These are phyloP conservation scores for Sporothrix brunneoviolacea DNA, from an alignment of 2,329 filamentous ascomycete species.

Conservation along the genomic window DNA sequence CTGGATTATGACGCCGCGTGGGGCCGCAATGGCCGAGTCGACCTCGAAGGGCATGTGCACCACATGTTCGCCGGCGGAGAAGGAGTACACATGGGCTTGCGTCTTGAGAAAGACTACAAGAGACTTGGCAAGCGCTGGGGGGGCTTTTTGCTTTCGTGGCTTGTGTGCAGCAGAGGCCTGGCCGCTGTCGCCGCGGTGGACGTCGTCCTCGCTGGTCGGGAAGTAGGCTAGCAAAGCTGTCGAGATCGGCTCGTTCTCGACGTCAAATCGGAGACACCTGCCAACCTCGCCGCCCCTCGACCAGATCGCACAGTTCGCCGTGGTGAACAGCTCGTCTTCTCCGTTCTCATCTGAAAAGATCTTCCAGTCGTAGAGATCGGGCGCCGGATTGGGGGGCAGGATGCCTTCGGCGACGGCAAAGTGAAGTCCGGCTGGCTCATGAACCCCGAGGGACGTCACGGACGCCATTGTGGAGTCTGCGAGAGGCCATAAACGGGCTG, in stretches of 20 bases:
- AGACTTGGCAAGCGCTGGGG: slow-evolving; percentile 49
- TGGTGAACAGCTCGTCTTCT: slow-evolving; percentile 76
- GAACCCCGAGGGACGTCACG: slow-evolving; percentile 83
- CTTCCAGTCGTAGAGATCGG: slow-evolving; percentile 70
- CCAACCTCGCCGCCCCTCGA: slow-evolving; percentile 78
- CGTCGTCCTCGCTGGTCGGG: slow-evolving; percentile 33
- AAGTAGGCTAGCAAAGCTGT: slow-evolving; percentile 85
- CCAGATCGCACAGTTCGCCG: slow-evolving; percentile 75
- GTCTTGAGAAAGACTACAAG: slow-evolving; percentile 87
- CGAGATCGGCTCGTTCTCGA: slow-evolving; percentile 79
- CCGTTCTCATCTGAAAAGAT: slow-evolving; percentile 43
- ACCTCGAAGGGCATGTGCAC: slow-evolving; percentile 94
- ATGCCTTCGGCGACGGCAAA: slow-evolving; percentile 78
- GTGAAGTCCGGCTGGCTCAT: slow-evolving; percentile 75
- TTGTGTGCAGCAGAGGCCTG: neutral
- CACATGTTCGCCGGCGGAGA: slow-evolving; percentile 80
- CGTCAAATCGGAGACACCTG: slow-evolving; percentile 76
- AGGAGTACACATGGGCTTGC: slow-evolving; percentile 88
- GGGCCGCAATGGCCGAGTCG: slow-evolving; percentile 75
- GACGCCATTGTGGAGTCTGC: slow-evolving; percentile 62
- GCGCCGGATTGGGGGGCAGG: slow-evolving; percentile 59
- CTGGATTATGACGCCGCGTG: slow-evolving; percentile 79
- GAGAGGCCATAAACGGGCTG: neutral
- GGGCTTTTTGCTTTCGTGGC: neutral
- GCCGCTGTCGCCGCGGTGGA: neutral